Base-by-base conservation (phyloP, 257 asterid species). In the Haberlea rhodopensis region DNA sequence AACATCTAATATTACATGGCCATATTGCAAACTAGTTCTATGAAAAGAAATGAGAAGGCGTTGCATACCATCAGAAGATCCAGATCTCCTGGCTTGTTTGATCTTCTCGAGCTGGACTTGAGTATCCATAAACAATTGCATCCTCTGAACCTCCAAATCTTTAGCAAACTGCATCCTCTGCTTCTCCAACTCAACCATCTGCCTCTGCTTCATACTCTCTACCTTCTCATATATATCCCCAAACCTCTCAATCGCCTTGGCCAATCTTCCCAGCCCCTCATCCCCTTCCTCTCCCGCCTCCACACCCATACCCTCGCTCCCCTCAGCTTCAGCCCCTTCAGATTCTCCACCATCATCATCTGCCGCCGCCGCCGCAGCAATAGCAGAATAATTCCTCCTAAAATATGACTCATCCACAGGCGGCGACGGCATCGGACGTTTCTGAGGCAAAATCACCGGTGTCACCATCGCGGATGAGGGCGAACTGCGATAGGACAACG, bases 71-170 rank as follows among this genome's bases (percentile, higher is more conserved):
- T 81, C 87, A 7, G 83, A 70, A 0, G 80, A 79, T 53, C 84
- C 85, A 13, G 86, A 72, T 24, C 83, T 79, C 55, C 75, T 87
- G 24, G 82, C 70, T 63, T 72, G 84, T 74, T 85, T 85, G 49
- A 84, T 70, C 75, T 80, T 86, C 79, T 84, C 82, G 2, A 88
- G 76, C 79, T 84, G 85, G 51, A 86, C 78, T 62, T 81, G 88
- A 6, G 90, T 84, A 70, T 86, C 97, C 90, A 82, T 81, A 68
- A 84, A 82, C 79, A 84, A 66, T 32, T 82, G 77, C 94, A 84
- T 88, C 80, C 94, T 88, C 80, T 88, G 95, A 57, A 88, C 91
- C 80, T 90, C 97, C 82, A 88, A 81, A 74, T 88, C 96, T 71
- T 84, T 88, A 1, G 87, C 81, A 73, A 90, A 81, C 73, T 84